Conservation (phyloP, 1,139 yeast genomes). For the Candida sanyaensis region DNA sequence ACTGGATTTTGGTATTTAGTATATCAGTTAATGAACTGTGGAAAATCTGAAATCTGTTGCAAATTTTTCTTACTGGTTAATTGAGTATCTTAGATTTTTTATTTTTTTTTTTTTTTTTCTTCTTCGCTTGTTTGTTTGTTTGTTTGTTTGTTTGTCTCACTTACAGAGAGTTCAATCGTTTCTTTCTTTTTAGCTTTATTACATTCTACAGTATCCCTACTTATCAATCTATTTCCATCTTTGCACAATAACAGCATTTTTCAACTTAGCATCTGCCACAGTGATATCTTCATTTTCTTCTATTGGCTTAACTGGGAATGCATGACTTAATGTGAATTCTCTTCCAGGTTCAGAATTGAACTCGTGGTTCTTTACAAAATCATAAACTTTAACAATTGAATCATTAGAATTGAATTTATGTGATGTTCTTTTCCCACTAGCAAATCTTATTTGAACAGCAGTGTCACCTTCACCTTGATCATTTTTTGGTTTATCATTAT, state of each 20-base stretch:
- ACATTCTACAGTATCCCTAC: no score
- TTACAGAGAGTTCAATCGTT: no score
- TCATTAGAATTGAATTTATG: constrained; percentile 67
- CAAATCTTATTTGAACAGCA: constrained; percentile 79
- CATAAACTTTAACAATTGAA: constrained; percentile 68
- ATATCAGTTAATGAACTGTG: no score
- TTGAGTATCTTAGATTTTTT: no score
- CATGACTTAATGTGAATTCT: constrained; percentile 68
- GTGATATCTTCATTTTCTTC: constrained; percentile 52
- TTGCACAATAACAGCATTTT: constrained; percentile 88
- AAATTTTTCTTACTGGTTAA: constrained; percentile 1
- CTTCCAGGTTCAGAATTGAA: constrained; percentile 47
- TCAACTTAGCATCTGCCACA: constrained; percentile 74
- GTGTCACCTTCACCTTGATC: constrained; percentile 64
- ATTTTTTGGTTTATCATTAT: constrained; percentile 21
- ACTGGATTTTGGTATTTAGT: no score
- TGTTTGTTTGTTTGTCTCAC: neutral
- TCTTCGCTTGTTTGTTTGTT: neutral
- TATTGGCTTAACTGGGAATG: constrained; percentile 82
- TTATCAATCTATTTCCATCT: constrained; percentile 52
- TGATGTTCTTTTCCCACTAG: constrained; percentile 73
- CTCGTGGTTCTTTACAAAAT: constrained; percentile 56
- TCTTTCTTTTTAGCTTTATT: no score
- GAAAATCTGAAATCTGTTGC: constrained; percentile 1
- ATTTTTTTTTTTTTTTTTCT: no score